phyloP scores from a whole-genome alignment of 106 monocot species.

The Apostasia ramifera region DNA sequence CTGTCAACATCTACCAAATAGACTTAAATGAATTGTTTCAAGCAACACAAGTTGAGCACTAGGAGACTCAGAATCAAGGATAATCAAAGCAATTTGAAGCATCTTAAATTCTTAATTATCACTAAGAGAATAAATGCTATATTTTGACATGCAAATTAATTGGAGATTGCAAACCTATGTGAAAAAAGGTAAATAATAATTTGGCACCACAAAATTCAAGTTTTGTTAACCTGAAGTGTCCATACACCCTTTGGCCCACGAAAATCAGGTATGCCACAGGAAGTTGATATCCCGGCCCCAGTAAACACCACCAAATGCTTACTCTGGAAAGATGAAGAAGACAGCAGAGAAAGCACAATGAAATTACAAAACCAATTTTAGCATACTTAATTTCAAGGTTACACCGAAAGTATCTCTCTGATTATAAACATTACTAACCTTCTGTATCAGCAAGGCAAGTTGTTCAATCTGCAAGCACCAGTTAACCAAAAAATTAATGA shows the following conservation, averaged over 20 bases:
- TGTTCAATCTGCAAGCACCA: constrained; percentile 69
- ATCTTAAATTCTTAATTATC: neutral
- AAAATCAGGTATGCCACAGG: constrained; percentile 98
- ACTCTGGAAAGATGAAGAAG: constrained; percentile 46
- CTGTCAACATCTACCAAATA: neutral
- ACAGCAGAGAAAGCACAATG: neutral
- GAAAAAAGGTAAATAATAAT: neutral
- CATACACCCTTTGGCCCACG: constrained; percentile 97
- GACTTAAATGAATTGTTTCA: neutral
- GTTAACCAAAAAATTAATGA: constrained; percentile 7
- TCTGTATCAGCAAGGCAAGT: constrained; percentile 62
- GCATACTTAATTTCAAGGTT: neutral
- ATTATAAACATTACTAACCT: constrained; percentile 36
- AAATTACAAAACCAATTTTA: neutral
- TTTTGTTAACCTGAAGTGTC: constrained; percentile 86
- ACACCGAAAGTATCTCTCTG: neutral
- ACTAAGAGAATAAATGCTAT: no score
- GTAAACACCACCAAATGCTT: constrained; percentile 96
- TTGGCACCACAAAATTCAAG: neutral
- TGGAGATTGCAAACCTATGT: neutral
- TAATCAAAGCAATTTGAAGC: neutral
- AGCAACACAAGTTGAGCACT: neutral
- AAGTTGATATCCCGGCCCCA: constrained; percentile 97
- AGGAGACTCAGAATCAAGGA: neutral
- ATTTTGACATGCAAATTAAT: no score